Evolutionary conservation across 345 rosid species (phyloP), one percentile per base, ranked within the genome.

Genomic region (Eucalyptus pumila): DNA sequence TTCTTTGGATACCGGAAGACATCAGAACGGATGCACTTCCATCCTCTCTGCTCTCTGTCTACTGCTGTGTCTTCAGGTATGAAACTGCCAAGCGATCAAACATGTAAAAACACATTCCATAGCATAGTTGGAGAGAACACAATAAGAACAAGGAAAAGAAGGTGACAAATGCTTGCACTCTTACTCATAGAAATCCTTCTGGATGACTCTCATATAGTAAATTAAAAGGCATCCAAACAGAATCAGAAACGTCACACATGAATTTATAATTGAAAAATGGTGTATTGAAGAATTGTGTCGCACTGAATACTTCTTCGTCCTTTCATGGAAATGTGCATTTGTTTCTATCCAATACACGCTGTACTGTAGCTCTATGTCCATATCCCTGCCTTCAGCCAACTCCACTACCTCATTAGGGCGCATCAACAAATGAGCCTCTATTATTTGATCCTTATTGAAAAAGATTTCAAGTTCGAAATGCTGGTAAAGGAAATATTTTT

Each of bases 301-400:
- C 87, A 96, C 95, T 0, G 98, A 94, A 26, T 97, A 97, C 91
- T 95, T 97, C 4, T 95, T 97, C 98, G 93, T 97, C 92, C 99
- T 97, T 60, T 95, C 95, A 91, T 95, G 95, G 47, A 94, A 97
- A 34, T 95, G 93, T 62, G 90, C 93, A 17, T 95, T 95, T 0
- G 98, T 97, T 88, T 97, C 98, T 90, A 96, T 96, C 99, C 98
- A 97, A 91, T 95, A 95, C 26, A 95, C 98, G 86, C 97, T 94
- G 65, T 97, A 97, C 94, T 93, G 92, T 90, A 95, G 95, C 94
- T 97, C 97, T 8, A 94, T 95, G 87, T 95, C 94, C 15, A 95
- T 96, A 62, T 95, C 95, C 92, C 96, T 95, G 49, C 96, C 96
- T 90, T 96, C 99, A 3, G 97, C 95, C 89, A 97, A 93, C 87